Conservation (phyloP, 257 asterid genomes). For the Leptodermis oblonga region DNA sequence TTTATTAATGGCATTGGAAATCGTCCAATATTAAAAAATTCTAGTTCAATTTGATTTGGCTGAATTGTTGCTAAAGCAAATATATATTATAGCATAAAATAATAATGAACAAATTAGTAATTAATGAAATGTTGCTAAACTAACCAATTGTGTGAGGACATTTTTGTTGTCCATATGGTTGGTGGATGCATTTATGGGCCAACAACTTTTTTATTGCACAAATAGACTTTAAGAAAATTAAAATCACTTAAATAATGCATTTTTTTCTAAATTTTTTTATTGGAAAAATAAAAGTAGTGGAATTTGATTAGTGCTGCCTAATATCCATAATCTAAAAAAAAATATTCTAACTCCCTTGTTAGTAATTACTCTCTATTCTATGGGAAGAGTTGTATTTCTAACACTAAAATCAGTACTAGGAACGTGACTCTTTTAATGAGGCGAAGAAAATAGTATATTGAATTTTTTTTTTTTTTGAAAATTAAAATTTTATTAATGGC, state of each 20-base stretch:
- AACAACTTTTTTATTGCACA: conserved; percentile 1
- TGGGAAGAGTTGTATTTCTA: too few relatives aligned
- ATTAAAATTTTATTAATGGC: too few relatives aligned
- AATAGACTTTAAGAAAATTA: not conserved
- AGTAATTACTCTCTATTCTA: too few relatives aligned
- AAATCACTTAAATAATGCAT: not conserved
- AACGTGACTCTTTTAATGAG: too few relatives aligned
- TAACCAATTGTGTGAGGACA: not conserved
- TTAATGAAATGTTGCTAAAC: not conserved
- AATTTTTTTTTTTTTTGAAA: too few relatives aligned
- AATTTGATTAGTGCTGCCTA: not conserved
- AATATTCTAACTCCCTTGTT: not conserved
- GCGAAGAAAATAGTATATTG: too few relatives aligned
- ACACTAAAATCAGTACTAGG: too few relatives aligned
- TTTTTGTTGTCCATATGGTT: not conserved
- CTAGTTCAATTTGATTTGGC: not conserved
- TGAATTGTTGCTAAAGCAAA: conserved; percentile 10
- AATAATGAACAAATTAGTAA: not conserved
- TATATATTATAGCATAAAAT: not conserved
- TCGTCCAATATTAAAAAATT: too few relatives aligned
- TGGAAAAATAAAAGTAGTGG: not conserved
- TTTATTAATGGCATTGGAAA: conserved; percentile 8
- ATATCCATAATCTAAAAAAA: not conserved
- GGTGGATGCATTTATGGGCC: conserved; percentile 12
- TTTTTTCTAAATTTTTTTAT: not conserved